These are phyloP conservation scores for Cryptosporidium tyzzeri DNA, from an alignment of 169 alveolate species.

Conservation along the genomic window DNA sequence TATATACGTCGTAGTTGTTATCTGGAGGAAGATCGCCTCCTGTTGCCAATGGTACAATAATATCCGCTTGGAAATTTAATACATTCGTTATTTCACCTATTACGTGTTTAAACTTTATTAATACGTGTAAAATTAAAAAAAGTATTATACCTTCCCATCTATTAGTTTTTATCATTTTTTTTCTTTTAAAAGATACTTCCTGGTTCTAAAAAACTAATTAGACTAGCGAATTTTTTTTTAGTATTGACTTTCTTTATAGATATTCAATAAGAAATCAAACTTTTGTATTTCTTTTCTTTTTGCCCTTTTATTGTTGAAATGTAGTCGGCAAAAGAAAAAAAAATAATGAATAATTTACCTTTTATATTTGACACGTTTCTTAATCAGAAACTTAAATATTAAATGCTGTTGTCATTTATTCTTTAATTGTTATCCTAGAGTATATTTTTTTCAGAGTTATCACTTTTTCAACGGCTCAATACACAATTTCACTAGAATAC, in stretches of 20 bases:
- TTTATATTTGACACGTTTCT: not conserved
- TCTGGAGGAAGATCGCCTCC: conserved; percentile 75
- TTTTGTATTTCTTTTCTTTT: not conserved
- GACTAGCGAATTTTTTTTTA: not conserved
- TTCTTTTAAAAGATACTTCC: not conserved
- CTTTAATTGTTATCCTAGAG: not conserved
- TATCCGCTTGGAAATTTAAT: conserved; percentile 61
- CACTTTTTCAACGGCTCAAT: not conserved
- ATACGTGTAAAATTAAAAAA: conserved; percentile 4
- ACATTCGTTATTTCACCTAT: conserved; percentile 28
- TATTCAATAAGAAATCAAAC: not conserved
- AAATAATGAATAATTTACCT: not conserved
- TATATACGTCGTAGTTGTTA: conserved; percentile 55
- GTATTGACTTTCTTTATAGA: not conserved
- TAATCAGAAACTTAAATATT: conserved; percentile 2
- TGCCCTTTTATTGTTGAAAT: not conserved
- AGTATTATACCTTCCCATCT: not conserved
- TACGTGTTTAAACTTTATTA: not conserved
- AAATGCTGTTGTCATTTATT: not conserved
- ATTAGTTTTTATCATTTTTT: conserved; percentile 1
- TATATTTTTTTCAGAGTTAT: conserved; percentile 2
- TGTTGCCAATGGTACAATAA: conserved; percentile 43
- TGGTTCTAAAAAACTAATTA: conserved; percentile 18
- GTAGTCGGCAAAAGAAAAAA: not conserved
- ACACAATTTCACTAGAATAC: not conserved